Base-by-base conservation (phyloP, 495 filamentous ascomycete species). In the Bathelium albidoporum region DNA sequence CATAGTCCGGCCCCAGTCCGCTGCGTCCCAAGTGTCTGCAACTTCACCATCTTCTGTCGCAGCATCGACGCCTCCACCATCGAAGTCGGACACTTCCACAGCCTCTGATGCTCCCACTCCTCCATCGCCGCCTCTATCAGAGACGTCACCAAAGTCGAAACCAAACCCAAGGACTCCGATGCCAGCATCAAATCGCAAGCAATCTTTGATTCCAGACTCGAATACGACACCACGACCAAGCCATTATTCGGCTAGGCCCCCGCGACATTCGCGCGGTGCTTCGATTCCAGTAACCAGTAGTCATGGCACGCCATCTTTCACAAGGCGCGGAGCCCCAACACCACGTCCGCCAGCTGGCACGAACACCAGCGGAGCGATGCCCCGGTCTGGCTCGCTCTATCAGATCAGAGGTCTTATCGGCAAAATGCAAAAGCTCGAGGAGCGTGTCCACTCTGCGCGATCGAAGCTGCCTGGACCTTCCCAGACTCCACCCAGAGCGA, bases 401-500 rank as follows among this genome's bases (percentile, higher is more conserved):
- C 94, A 98, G 70, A 93, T 97, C 70, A 90, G 94, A 29, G 87
- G 86, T 2, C 83, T 98, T 61, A 94, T 93, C 62, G 91, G 89
- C 26, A 94, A 97, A 75, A 97, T 98, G 95, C 90, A 96, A 73
- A 85, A 87, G 65, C 84, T 98, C 44, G 95, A 97, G 73, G 88
- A 92, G 63, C 82, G 93, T 32, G 91, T 98, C 7, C 91, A 97
- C 58, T 90, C 88, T n/a, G 94, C 89, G 28, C 85, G 90, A 65
- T 95, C 91, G 34, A 95, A 96, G 73, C 82, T 98, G 1, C 94
- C 94, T 0, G 88, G 84, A 3, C 89, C 89, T 11, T 83, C 83
- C 16, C 82, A 77, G 59, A 92, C 89, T 1, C 91, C 94, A 4
- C 90, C 92, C n/a, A 86, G 87, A 31, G 79, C 81, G 31, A 93